phyloP scores from a whole-genome alignment of 345 rosid species.

The Aquilaria yunnanensis region DNA sequence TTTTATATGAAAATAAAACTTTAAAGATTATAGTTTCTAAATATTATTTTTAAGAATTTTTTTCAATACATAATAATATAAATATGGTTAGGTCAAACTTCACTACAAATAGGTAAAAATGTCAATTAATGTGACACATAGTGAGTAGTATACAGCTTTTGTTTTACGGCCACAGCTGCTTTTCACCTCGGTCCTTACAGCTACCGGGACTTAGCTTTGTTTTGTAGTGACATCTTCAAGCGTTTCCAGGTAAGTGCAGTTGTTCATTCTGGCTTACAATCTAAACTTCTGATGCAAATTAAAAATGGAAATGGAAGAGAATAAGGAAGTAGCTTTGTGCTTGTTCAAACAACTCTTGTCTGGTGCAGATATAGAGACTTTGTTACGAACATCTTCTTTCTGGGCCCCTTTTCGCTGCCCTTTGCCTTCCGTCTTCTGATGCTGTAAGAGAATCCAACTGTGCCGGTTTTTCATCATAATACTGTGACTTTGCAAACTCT shows the following conservation, averaged over 20 bases:
- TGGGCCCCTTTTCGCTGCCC: constrained; percentile 42
- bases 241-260: constrained; percentile 35
- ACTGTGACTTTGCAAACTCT: no score
- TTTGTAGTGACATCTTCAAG: constrained; percentile 41
- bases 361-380: constrained; percentile 62
- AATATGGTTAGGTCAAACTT: no score
- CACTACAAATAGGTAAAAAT: no score
- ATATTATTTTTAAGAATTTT: no score
- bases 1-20: no score
- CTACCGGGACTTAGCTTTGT: constrained; percentile 28
- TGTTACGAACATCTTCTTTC: constrained; percentile 48
- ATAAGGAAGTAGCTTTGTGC: neutral
- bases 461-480: neutral
- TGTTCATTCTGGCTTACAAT: neutral
- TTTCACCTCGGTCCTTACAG: constrained; percentile 33
- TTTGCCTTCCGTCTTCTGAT: constrained; percentile 50
- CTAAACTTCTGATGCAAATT: neutral
- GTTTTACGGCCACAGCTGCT: constrained; percentile 51
- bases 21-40: no score
- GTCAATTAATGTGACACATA: no score
- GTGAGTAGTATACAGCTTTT: constrained; percentile 1
- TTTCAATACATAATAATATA: no score
- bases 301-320: neutral
- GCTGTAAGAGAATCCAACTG: constrained; percentile 29
- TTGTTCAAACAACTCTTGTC: constrained; percentile 2